Evolutionary conservation across 1,139 yeast species (phyloP).

Genomic region (Hansenula sp.): DNA sequence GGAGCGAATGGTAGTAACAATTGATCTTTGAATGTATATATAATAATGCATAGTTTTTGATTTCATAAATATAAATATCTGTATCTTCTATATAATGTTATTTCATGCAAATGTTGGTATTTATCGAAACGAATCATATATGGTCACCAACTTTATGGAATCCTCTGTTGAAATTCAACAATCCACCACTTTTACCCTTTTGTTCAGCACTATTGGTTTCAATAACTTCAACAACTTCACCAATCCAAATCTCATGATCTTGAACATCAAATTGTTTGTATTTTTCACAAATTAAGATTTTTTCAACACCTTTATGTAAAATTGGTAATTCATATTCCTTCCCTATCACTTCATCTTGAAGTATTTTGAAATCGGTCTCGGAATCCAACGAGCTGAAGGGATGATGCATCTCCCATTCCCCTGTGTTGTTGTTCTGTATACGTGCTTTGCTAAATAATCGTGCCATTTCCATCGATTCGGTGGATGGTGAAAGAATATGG

Average conservation of each 20-base stretch:
- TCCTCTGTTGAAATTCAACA: slow-evolving; percentile 59
- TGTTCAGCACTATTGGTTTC: slow-evolving; percentile 20
- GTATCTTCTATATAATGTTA: neutral
- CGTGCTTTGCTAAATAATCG: slow-evolving; percentile 61
- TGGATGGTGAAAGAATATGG: slow-evolving; percentile 66
- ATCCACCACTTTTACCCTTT: slow-evolving; percentile 28
- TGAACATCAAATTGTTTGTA: slow-evolving; percentile 54
- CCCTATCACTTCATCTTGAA: slow-evolving; percentile 25
- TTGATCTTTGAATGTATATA: neutral
- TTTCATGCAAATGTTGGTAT: too few relatives aligned
- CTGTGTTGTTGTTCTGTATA: slow-evolving; percentile 17
- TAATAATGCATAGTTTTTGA: too few relatives aligned
- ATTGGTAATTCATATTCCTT: slow-evolving; percentile 47
- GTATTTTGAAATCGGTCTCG: slow-evolving; percentile 30
- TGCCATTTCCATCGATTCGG: slow-evolving; percentile 48
- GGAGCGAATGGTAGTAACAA: too few relatives aligned
- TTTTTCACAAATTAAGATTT: slow-evolving; percentile 62
- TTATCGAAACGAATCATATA: too few relatives aligned
- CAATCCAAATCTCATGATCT: slow-evolving; percentile 89
- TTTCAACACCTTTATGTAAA: slow-evolving; percentile 47
- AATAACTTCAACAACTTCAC: slow-evolving; percentile 53
- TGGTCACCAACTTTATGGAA: slow-evolving; percentile 48
- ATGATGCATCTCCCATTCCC: slow-evolving; percentile 9
- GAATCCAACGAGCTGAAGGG: slow-evolving; percentile 30
- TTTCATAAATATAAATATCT: neutral